Percentiles rank a stretch among this genome's conserved stretches.
Evolutionary conservation across 768 basidiomycete genomes (phyloP).

Genomic region (Daedaleopsis sinensis): DNA sequence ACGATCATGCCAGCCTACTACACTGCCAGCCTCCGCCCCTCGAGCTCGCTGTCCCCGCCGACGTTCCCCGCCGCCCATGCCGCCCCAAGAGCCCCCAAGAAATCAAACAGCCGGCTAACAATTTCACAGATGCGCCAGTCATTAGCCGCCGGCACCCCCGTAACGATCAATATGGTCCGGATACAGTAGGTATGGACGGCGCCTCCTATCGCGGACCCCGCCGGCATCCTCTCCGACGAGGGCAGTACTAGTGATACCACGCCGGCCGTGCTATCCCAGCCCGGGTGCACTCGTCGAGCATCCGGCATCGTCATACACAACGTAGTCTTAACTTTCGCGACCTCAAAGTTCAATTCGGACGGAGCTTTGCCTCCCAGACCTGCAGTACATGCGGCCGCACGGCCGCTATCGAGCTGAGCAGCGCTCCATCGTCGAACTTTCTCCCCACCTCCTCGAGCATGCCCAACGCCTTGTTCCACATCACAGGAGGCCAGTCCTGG

Average conservation of each 20-base stretch:
- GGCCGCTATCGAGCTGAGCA: conserved; percentile 51
- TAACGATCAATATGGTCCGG: too few relatives aligned
- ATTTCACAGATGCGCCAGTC: too few relatives aligned
- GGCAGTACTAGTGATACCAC: too few relatives aligned
- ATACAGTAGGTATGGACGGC: too few relatives aligned
- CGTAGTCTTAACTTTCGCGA: background rate
- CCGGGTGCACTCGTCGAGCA: background rate
- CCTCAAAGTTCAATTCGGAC: conserved; percentile 38
- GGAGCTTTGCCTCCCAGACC: conserved; percentile 51
- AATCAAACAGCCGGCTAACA: background rate
- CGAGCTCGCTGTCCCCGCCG: background rate
- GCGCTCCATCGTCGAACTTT: conserved; percentile 54
- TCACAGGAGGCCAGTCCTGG: conserved; percentile 70
- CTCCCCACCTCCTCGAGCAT: conserved; percentile 51
- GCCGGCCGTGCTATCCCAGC: too few relatives aligned
- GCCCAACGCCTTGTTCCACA: conserved; percentile 61
- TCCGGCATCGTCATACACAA: background rate
- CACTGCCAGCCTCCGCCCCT: background rate
- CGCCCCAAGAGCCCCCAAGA: background rate
- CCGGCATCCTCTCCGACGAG: too few relatives aligned
- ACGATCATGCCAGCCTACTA: background rate
- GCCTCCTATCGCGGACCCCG: too few relatives aligned
- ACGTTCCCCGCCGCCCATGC: background rate
- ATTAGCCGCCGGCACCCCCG: too few relatives aligned
- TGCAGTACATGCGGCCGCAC: conserved; percentile 50